Evolutionary conservation across 805 yeast species (phyloP), one percentile per base, ranked within the genome.

Genomic region (Metschnikowia aberdeeniae): DNA sequence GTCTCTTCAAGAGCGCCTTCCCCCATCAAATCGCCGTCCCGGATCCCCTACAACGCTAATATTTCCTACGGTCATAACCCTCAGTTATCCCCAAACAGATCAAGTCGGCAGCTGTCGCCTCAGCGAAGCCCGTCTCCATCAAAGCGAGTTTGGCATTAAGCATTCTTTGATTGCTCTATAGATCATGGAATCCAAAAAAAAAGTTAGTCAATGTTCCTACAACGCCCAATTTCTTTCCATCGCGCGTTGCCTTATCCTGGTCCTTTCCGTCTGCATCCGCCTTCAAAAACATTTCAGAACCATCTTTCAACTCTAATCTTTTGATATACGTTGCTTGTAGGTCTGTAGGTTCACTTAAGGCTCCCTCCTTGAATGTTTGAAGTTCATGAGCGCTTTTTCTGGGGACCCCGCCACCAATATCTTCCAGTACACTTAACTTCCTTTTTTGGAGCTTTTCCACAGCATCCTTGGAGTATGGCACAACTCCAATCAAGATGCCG

Each of bases 401-500:
- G 10, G 38, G 48, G 28, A 49, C 42, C 1, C 54, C 57, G 2
- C 70, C 74, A 1, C 82, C 82, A 24, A 78, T 66, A 51, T 78
- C 79, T 52, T 77, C 81, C 32, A 57, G 60, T 7, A 60, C 65
- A 3, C 64, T 62, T 36, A 79, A 64, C 42, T 67, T 68, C 44
- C 75, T 58, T 47, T 71, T 70, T 35, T 75, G 72, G 28, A 84
- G 65, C 58, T 80, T 81, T 55, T 83, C 89, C 14, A 84, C 72
- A 1, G 81, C 73, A 24, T 70, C 68, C 51, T 78, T 81, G 11
- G 78, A 73, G 59, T 83, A 84, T 4, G 95, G 87, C 8, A 84
- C 67, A 63, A 76, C 95, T 64, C 59, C 95, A 80, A 60, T 82
- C 63, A 62, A 77, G 56, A 62, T 69, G 44, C 87, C 92, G 43